A percentile compares a stretch with the other conserved stretches of the same genome.
Conservation (phyloP, 192 early-diverging fungal species). For the Coemansia sp. region DNA sequence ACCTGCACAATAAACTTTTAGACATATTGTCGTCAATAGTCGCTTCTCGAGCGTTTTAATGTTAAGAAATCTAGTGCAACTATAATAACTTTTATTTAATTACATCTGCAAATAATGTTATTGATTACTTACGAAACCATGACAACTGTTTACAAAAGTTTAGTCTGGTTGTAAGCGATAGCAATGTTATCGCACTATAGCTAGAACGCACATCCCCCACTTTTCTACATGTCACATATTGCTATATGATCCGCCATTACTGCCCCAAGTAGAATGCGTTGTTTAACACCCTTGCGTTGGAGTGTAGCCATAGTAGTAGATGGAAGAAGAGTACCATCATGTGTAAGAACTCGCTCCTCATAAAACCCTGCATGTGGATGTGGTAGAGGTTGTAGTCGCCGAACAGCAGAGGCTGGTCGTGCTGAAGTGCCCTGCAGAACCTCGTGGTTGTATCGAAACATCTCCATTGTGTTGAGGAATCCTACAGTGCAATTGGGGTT, state of each 20-base stretch:
- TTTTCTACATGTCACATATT: slow-evolving; percentile 16
- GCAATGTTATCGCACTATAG: background rate
- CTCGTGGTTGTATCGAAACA: slow-evolving; percentile 53
- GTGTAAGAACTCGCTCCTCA: slow-evolving; percentile 31
- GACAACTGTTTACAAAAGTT: background rate
- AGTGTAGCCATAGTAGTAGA: slow-evolving; percentile 36
- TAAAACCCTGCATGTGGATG: slow-evolving; percentile 21
- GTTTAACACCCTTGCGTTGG: slow-evolving; percentile 20
- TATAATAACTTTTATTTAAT: background rate
- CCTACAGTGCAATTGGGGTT: slow-evolving; percentile 21
- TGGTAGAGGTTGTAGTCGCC: slow-evolving; percentile 24
- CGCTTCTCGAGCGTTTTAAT: background rate
- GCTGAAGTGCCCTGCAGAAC: slow-evolving; percentile 32
- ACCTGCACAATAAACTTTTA: background rate
- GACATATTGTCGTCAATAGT: background rate
- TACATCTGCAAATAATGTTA: background rate
- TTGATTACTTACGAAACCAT: background rate
- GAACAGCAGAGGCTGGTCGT: slow-evolving; percentile 31
- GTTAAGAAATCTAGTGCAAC: background rate
- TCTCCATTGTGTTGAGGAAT: slow-evolving; percentile 46
- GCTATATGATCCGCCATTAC: slow-evolving; percentile 52
- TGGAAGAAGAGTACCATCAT: slow-evolving; percentile 40
- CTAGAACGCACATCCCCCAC: background rate
- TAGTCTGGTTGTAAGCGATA: background rate
- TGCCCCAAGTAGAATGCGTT: slow-evolving; percentile 41